A percentile compares a stretch with the other conserved stretches of the same genome.
phyloP scores from a whole-genome alignment of 192 early-diverging fungal species.

The Piromyces finnis region DNA sequence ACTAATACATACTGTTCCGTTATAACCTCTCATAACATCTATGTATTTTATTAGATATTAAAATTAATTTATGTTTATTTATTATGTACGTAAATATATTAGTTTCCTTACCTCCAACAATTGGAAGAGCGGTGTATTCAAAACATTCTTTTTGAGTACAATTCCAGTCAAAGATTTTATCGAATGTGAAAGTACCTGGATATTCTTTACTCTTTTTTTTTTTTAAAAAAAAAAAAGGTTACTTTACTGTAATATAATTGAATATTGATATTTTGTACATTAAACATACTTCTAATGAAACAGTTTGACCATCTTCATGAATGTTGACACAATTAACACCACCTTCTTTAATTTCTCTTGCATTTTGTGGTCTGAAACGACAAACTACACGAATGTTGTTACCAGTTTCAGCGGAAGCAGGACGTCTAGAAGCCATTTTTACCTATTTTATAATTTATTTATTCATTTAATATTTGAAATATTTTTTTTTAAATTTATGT shows the following conservation, averaged over 20 bases:
- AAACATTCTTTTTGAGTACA: conserved; percentile 74
- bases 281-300: conserved; percentile 34
- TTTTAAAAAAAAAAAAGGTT: no score
- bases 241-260: no score
- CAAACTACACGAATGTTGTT: conserved; percentile 94
- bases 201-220: conserved; percentile 27
- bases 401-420: not conserved
- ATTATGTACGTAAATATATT: no score
- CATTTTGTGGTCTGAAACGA: conserved; percentile 92
- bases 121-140: conserved; percentile 75
- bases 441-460: not conserved
- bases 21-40: conserved; percentile 93
- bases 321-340: conserved; percentile 70
- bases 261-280: no score
- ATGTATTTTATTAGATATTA: not conserved
- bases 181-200: conserved; percentile 70
- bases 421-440: not conserved
- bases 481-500: no score
- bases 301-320: conserved; percentile 51
- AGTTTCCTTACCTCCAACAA: conserved; percentile 88
- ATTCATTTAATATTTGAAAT: no score
- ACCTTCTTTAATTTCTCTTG: conserved; percentile 74
- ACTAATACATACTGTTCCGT: conserved; percentile 98
- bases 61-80: not conserved
- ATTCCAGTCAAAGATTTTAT: conserved; percentile 72